A percentile compares a stretch with the other conserved stretches of the same genome.
Evolutionary conservation across 2,329 filamentous ascomycete genomes (phyloP).

Genomic region (Pseudocercospora eumusae): DNA sequence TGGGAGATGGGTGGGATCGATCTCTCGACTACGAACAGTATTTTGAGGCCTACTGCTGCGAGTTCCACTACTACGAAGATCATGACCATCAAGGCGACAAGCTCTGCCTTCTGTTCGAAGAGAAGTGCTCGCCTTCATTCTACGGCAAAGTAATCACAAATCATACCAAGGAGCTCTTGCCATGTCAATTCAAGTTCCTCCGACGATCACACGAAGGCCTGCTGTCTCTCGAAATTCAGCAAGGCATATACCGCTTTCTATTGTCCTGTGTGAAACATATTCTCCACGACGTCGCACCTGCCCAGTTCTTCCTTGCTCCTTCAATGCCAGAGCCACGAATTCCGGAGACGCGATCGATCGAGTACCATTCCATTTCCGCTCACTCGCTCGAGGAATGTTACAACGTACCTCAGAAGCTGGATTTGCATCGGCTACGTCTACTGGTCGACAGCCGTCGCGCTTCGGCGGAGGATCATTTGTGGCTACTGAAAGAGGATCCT

Average conservation of each 20-base stretch:
- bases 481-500: slow-evolving; percentile 60
- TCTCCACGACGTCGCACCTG: slow-evolving; percentile 53
- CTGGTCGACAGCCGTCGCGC: slow-evolving; percentile 48
- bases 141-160: slow-evolving; percentile 33
- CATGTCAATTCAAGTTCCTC: slow-evolving; percentile 18
- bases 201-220: slow-evolving; percentile 36
- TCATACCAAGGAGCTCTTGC: slow-evolving; percentile 11
- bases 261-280: slow-evolving; percentile 51
- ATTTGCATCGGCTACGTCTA: slow-evolving; percentile 49
- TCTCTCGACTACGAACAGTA: slow-evolving; percentile 15
- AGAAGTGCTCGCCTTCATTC: slow-evolving; percentile 34
- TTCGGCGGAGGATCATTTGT: slow-evolving; percentile 57
- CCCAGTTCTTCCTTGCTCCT: slow-evolving; percentile 23
- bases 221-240: slow-evolving; percentile 54
- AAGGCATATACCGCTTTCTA: slow-evolving; percentile 53
- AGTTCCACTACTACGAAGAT: slow-evolving; percentile 18
- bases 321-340: slow-evolving; percentile 20
- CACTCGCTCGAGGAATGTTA: slow-evolving; percentile 56
- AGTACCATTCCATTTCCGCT: slow-evolving; percentile 23
- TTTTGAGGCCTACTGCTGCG: slow-evolving; percentile 19
- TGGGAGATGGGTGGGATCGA: slow-evolving; percentile 35
- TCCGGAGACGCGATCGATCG: background rate
- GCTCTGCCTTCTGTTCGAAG: slow-evolving; percentile 29
- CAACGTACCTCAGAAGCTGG: slow-evolving; percentile 49
- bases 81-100: slow-evolving; percentile 10